phyloP scores from a whole-genome alignment of 495 filamentous ascomycete genomes.

The Aspergillus heteromorphus region DNA sequence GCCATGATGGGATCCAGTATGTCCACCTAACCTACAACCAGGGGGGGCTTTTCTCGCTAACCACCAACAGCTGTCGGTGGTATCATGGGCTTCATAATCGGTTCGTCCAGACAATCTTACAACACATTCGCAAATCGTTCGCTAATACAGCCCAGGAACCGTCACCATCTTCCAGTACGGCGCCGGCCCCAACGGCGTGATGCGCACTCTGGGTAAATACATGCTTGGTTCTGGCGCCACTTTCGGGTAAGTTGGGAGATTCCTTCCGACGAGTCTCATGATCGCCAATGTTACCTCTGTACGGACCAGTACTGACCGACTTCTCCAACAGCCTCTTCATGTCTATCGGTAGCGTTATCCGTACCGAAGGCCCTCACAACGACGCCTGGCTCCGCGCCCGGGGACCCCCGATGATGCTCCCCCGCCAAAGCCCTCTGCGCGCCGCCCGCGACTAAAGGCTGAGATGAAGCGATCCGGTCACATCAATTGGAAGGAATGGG shows the following conservation, averaged over 20 bases:
- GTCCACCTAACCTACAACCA: too few species aligned
- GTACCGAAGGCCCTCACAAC: slow-evolving; percentile 62
- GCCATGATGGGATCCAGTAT: slow-evolving; percentile 95
- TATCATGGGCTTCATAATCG: slow-evolving; percentile 97
- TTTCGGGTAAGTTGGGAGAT: slow-evolving; percentile 66
- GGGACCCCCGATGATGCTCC: slow-evolving; percentile 44
- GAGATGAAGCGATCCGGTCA: not conserved
- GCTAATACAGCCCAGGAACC: slow-evolving; percentile 52
- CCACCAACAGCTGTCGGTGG: slow-evolving; percentile 69
- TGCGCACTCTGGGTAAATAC: slow-evolving; percentile 90
- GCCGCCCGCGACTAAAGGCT: slow-evolving; percentile 30
- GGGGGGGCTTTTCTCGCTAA: too few species aligned
- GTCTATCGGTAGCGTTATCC: slow-evolving; percentile 94
- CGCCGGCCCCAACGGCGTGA: slow-evolving; percentile 85
- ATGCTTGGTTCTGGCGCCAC: slow-evolving; percentile 96
- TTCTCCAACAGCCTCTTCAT: slow-evolving; percentile 78
- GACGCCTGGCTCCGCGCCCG: slow-evolving; percentile 45
- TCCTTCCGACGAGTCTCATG: not conserved
- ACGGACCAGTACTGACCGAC: not conserved
- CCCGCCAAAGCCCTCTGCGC: slow-evolving; percentile 35
- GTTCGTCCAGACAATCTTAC: too few species aligned
- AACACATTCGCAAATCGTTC: not conserved
- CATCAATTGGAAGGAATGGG: not conserved
- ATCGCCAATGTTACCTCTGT: slow-evolving; percentile 6
- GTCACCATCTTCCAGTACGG: slow-evolving; percentile 94